phyloP scores from a whole-genome alignment of 495 filamentous ascomycete species.

The Podospora anserina region DNA sequence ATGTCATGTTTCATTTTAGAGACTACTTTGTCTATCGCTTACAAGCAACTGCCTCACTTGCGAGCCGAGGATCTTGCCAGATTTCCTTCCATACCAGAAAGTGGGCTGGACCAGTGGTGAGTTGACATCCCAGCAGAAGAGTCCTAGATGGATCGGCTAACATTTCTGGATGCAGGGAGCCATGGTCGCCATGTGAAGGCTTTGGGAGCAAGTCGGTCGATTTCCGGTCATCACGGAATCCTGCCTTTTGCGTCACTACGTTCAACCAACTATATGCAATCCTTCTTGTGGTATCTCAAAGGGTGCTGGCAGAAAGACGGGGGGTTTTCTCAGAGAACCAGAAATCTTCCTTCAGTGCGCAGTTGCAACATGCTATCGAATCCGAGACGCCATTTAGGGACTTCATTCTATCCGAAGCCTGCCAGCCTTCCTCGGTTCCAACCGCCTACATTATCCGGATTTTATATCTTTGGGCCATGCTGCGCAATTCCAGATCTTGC shows the following conservation, averaged over 20 bases:
- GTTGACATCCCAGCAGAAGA: neutral
- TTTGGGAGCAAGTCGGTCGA: constrained; percentile 33
- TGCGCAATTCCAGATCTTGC: constrained; percentile 12
- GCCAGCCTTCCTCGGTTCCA: constrained; percentile 21
- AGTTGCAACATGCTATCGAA: constrained; percentile 19
- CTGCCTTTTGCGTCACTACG: constrained; percentile 57
- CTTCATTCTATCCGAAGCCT: constrained; percentile 10
- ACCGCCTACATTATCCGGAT: constrained; percentile 26
- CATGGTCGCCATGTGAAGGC: constrained; percentile 57
- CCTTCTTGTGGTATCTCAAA: constrained; percentile 17
- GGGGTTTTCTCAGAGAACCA: neutral
- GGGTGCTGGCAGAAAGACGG: constrained; percentile 8
- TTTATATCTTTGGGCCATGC: constrained; percentile 24
- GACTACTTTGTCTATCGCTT: constrained; percentile 57
- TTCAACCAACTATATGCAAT: constrained; percentile 54
- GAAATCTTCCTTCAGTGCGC: constrained; percentile 1
- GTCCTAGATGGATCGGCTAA: too few species aligned
- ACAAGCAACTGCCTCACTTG: constrained; percentile 54
- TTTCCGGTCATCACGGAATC: constrained; percentile 45
- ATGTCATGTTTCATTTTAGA: constrained; percentile 66
- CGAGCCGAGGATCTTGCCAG: constrained; percentile 44
- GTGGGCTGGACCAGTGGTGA: constrained; percentile 64
- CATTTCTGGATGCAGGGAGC: constrained; percentile 41
- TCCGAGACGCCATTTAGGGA: constrained; percentile 19
- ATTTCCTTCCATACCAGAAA: constrained; percentile 53